These are phyloP conservation scores for Epichloe gansuensis DNA, from an alignment of 2,329 filamentous ascomycete species.

Conservation along the genomic window DNA sequence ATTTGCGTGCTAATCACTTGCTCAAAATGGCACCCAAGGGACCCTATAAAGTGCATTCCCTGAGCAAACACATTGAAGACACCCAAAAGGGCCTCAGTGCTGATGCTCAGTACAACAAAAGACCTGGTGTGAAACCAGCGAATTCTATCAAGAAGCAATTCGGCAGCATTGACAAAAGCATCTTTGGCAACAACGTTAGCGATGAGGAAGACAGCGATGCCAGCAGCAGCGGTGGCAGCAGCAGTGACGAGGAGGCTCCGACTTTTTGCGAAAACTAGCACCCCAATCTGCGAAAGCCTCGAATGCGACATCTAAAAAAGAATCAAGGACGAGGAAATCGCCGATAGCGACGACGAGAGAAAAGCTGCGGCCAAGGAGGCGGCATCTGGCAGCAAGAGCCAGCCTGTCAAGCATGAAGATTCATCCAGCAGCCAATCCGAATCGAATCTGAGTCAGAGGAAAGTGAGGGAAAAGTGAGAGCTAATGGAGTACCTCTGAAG, in stretches of 20 bases:
- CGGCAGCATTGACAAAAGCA: conserved; percentile 11
- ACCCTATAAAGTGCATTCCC: conserved; percentile 24
- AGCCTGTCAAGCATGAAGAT: conserved; percentile 7
- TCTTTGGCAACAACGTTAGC: conserved; percentile 19
- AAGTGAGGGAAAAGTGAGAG: conserved; percentile 8
- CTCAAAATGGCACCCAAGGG: conserved; percentile 25
- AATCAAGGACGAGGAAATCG: conserved; percentile 26
- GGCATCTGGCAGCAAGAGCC: conserved; percentile 6
- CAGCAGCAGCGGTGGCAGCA: conserved; percentile 23
- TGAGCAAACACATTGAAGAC: conserved; percentile 26
- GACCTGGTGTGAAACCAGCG: conserved; percentile 13
- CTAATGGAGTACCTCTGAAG: conserved; percentile 2
- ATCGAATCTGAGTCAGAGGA: conserved; percentile 11
- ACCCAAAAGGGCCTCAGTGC: conserved; percentile 24
- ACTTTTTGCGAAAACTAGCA: conserved; percentile 23
- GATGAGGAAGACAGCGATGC: conserved; percentile 18
- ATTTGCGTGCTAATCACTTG: conserved; percentile 1
- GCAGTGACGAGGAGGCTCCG: conserved; percentile 17
- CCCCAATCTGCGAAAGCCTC: conserved; percentile 7
- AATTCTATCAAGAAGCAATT: conserved; percentile 20
- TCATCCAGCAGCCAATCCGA: conserved; percentile 16
- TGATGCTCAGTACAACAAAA: conserved; percentile 22
- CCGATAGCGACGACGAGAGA: conserved; percentile 30
- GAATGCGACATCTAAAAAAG: conserved; percentile 13
- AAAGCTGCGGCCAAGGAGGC: conserved; percentile 15